Conservation (phyloP, 768 basidiomycete species). For the Sistotremastrum niveocremeum region DNA sequence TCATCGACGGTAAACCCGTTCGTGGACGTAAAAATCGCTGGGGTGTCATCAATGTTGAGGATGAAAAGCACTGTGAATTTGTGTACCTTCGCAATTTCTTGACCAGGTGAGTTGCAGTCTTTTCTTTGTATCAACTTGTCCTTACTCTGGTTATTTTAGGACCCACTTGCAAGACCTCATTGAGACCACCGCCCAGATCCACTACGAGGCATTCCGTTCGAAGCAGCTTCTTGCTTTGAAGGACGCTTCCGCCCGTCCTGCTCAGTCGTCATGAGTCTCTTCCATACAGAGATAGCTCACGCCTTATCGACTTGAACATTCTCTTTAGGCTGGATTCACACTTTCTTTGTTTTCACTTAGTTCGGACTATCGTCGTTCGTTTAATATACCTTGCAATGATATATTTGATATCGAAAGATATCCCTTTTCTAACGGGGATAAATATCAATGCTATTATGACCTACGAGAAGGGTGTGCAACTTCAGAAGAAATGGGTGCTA, state of each 20-base stretch:
- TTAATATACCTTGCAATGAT: too few species aligned
- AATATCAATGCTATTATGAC: too few species aligned
- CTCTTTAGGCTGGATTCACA: too few species aligned
- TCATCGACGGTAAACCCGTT: conserved; percentile 91
- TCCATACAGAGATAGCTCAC: too few species aligned
- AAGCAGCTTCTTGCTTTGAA: conserved; percentile 96
- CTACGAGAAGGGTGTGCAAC: too few species aligned
- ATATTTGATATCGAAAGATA: too few species aligned
- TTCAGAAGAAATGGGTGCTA: too few species aligned
- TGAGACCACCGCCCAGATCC: conserved; percentile 97
- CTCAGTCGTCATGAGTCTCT: not conserved
- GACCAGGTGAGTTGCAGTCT: conserved; percentile 42
- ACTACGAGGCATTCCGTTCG: conserved; percentile 99
- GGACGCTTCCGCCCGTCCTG: conserved; percentile 58
- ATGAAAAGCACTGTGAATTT: conserved; percentile 96
- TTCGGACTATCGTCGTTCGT: too few species aligned
- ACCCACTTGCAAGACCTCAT: conserved; percentile 98
- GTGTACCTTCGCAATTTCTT: conserved; percentile 95
- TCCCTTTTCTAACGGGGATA: too few species aligned
- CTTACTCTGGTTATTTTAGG: conserved; percentile 24
- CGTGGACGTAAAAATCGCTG: conserved; percentile 95
- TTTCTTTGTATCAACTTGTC: not conserved
- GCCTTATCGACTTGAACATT: too few species aligned
- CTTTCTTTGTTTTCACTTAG: too few species aligned
- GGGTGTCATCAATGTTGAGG: conserved; percentile 97